These are phyloP conservation scores for Arbutus unedo DNA, from an alignment of 148 eudicot species.

Conservation along the genomic window DNA sequence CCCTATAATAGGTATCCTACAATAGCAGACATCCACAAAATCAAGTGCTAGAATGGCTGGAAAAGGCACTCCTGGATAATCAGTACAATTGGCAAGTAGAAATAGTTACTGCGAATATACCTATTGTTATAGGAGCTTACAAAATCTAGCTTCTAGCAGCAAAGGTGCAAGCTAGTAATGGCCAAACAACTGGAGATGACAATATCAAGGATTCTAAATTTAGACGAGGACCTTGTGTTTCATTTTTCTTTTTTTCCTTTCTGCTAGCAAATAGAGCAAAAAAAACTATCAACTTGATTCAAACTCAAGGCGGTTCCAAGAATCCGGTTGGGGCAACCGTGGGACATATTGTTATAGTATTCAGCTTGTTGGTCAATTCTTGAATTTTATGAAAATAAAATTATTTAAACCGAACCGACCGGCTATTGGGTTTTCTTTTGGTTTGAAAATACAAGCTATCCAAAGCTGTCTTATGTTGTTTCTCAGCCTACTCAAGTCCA, in stretches of 20 bases:
- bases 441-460: background rate
- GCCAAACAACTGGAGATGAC: background rate
- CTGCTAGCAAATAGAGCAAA: background rate
- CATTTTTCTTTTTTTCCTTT: background rate
- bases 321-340: no score
- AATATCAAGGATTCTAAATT: background rate
- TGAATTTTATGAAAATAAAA: background rate
- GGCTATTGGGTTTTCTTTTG: background rate
- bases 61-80: background rate
- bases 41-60: background rate
- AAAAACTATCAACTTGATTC: background rate
- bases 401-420: background rate
- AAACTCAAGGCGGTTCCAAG: background rate
- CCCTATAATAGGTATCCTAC: conserved; percentile 87
- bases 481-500: no score
- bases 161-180: background rate
- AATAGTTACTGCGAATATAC: no score
- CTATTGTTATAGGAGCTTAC: background rate
- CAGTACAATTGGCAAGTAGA: background rate
- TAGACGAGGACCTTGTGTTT: background rate
- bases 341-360: no score
- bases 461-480: background rate
- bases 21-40: conserved; percentile 16
- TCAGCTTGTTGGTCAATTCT: background rate
- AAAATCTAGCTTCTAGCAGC: background rate